Percentiles rank a stretch among this genome's conserved stretches.
These are phyloP conservation scores for Pseudogymnoascus sp. DNA, from an alignment of 2,329 filamentous ascomycete species.

Conservation along the genomic window DNA sequence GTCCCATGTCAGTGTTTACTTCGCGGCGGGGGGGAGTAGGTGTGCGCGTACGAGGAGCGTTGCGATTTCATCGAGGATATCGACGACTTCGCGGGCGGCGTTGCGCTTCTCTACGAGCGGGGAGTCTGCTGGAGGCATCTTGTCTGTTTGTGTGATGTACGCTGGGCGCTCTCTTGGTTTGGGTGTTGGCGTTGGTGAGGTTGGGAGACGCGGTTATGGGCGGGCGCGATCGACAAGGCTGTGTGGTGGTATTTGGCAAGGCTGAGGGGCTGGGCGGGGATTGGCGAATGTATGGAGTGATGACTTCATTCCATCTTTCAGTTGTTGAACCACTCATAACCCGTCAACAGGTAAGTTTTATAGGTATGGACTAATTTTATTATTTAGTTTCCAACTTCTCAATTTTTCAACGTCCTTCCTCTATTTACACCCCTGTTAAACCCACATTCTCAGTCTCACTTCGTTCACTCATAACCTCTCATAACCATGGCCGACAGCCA, in stretches of 20 bases:
- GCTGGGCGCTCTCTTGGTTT: not conserved
- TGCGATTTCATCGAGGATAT: slow-evolving; percentile 76
- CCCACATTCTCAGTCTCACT: not conserved
- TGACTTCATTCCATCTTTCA: slow-evolving; percentile 14
- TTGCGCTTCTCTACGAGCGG: slow-evolving; percentile 52
- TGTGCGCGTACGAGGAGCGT: slow-evolving; percentile 65
- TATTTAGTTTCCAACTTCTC: not conserved
- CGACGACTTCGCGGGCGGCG: slow-evolving; percentile 72
- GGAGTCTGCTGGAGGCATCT: slow-evolving; percentile 43
- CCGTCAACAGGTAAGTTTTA: not conserved
- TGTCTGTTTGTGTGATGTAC: slow-evolving; percentile 10
- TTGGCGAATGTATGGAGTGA: not conserved
- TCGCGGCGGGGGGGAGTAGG: not conserved
- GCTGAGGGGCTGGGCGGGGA: not conserved
- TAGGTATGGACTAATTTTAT: not conserved
- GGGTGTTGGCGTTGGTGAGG: not conserved
- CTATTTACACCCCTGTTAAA: not conserved
- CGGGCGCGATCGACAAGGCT: not conserved
- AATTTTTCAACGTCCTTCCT: not conserved
- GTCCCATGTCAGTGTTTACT: not conserved
- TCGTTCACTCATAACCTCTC: not conserved
- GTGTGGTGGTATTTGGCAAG: not conserved
- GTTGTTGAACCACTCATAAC: slow-evolving; percentile 12
- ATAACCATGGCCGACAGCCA: not conserved
- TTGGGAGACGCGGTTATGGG: not conserved